A percentile compares a stretch with the other conserved stretches of the same genome.
phyloP scores from a whole-genome alignment of 192 early-diverging fungal species.

The Rhizophagus sp. region DNA sequence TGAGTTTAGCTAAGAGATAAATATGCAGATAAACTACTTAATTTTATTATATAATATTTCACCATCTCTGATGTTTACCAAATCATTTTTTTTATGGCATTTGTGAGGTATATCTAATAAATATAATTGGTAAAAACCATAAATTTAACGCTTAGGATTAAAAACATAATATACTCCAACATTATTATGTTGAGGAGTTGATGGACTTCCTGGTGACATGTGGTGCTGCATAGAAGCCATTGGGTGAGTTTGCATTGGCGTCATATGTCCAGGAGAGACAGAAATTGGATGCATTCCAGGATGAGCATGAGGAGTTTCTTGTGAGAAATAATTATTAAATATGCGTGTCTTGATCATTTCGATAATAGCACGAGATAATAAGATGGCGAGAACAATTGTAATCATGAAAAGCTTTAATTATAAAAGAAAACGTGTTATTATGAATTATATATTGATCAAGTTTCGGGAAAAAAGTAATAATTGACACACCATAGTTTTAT shows the following conservation, averaged over 20 bases:
- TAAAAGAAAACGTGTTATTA: background rate
- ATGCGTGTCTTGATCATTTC: background rate
- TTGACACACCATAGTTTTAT: slow-evolving; percentile 18
- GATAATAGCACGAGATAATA: background rate
- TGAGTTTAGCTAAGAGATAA: too few species aligned
- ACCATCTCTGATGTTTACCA: too few species aligned
- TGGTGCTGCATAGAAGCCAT: background rate
- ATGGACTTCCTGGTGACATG: background rate
- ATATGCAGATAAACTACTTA: too few species aligned
- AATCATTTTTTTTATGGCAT: too few species aligned
- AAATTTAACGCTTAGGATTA: background rate
- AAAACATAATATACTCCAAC: slow-evolving; percentile 14
- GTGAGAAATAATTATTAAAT: background rate
- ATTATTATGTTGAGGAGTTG: background rate
- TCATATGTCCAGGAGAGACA: background rate
- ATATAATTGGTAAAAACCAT: too few species aligned
- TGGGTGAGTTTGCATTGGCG: background rate
- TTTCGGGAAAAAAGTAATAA: background rate
- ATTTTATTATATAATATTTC: too few species aligned
- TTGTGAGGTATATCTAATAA: too few species aligned
- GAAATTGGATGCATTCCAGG: background rate
- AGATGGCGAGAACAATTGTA: background rate
- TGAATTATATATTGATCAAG: background rate
- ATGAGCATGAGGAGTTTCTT: background rate
- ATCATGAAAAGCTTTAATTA: slow-evolving; percentile 9